phyloP scores from a whole-genome alignment of 2,329 filamentous ascomycete genomes.

The Aschersonia sp. region DNA sequence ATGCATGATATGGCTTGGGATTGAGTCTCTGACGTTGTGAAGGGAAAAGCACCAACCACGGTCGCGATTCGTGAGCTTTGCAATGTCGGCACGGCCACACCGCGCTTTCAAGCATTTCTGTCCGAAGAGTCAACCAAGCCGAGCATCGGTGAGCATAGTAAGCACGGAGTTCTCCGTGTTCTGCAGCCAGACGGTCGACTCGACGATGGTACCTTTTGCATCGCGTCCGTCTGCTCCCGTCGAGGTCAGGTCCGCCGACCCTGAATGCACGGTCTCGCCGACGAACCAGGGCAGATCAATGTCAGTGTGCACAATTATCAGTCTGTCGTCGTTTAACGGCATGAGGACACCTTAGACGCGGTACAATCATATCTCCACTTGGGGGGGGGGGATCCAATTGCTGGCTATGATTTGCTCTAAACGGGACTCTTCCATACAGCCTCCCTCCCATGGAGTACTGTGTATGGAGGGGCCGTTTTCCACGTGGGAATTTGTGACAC shows the following conservation, averaged over 20 bases:
- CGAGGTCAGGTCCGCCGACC: background rate
- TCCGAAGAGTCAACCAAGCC: background rate
- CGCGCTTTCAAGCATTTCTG: background rate
- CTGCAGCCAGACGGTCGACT: background rate
- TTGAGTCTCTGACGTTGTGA: background rate
- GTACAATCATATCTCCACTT: background rate
- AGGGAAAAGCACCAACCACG: background rate
- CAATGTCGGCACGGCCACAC: background rate
- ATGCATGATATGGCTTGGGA: conserved; percentile 1
- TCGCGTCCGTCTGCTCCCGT: background rate
- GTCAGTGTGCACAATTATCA: background rate
- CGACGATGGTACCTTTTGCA: background rate
- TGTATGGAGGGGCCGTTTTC: background rate
- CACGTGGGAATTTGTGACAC: background rate
- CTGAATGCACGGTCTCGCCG: background rate
- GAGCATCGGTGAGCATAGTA: background rate
- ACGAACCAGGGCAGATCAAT: background rate
- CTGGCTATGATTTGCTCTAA: background rate
- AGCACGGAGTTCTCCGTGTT: background rate
- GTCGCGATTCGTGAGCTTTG: background rate
- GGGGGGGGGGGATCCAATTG: background rate
- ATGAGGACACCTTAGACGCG: background rate
- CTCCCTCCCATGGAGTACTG: background rate
- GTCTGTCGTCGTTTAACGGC: background rate
- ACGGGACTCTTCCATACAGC: background rate